phyloP scores from a whole-genome alignment of 805 yeast genomes.

The Lipomyces japonicus region DNA sequence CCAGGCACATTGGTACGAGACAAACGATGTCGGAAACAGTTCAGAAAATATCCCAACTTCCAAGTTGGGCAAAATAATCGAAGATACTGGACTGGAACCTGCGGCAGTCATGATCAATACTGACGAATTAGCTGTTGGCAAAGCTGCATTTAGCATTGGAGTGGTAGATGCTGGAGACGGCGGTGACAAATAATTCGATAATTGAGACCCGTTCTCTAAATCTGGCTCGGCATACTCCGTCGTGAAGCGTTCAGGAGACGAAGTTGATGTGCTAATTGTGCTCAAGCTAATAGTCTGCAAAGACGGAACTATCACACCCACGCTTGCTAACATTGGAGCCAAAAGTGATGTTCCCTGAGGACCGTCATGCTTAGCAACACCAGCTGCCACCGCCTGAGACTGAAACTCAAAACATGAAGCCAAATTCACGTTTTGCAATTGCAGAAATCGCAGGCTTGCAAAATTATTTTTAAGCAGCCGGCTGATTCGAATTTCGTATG shows the following conservation, averaged over 20 bases:
- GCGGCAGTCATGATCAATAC: too few species aligned
- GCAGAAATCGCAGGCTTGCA: constrained; percentile 5
- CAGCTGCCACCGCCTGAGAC: background rate
- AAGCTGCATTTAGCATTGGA: background rate
- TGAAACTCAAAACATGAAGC: constrained; percentile 24
- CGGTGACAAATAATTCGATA: too few species aligned
- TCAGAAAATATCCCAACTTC: constrained; percentile 16
- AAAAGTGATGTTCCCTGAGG: background rate
- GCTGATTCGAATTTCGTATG: constrained; percentile 23
- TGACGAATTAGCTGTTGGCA: background rate
- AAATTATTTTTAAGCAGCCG: constrained; percentile 8
- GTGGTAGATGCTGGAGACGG: background rate
- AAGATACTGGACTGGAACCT: background rate
- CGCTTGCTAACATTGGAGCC: too few species aligned
- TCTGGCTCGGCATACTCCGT: background rate
- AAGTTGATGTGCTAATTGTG: background rate
- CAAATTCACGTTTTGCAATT: constrained; percentile 23
- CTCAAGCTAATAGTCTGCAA: background rate
- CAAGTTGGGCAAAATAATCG: background rate
- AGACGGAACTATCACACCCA: background rate
- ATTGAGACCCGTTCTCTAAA: background rate
- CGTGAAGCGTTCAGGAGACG: background rate
- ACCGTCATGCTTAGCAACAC: background rate
- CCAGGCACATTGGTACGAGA: constrained; percentile 20
- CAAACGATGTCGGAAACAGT: constrained; percentile 19